A percentile compares a stretch with the other conserved stretches of the same genome.
Conservation (phyloP, 306 rosid genomes). For the Alnus glutinosa region DNA sequence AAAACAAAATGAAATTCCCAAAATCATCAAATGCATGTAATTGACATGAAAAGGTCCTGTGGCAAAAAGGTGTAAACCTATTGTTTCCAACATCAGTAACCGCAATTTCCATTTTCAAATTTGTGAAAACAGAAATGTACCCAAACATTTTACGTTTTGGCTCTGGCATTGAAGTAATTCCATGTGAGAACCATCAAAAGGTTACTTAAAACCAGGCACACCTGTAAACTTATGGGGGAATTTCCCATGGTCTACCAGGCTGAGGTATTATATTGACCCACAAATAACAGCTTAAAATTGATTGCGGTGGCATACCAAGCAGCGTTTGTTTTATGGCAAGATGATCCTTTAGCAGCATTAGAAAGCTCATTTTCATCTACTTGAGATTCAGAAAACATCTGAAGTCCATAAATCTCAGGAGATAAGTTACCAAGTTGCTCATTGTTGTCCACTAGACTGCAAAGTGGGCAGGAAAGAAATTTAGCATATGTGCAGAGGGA, state of each 20-base stretch:
- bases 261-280: neutral
- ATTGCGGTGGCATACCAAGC: conserved; percentile 48
- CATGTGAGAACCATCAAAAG: neutral
- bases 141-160: neutral
- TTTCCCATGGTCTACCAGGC: conserved; percentile 9
- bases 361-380: conserved; percentile 60
- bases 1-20: neutral
- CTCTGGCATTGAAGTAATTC: neutral
- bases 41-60: neutral
- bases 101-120: neutral
- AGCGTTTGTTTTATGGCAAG: conserved; percentile 42
- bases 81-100: neutral
- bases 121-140: neutral
- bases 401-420: conserved; percentile 58
- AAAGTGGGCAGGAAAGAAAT: conserved; percentile 25
- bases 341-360: conserved; percentile 34
- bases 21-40: neutral
- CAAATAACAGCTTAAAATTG: conserved; percentile 26
- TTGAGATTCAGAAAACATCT: conserved; percentile 71
- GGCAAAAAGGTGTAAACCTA: neutral
- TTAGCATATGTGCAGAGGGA: conserved; percentile 10
- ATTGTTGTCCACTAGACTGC: conserved; percentile 87
- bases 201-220: conserved; percentile 1
- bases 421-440: conserved; percentile 57
- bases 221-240: conserved; percentile 12